phyloP scores from a whole-genome alignment of 1,139 yeast genomes.

The Cylindricascospora bacillispora region DNA sequence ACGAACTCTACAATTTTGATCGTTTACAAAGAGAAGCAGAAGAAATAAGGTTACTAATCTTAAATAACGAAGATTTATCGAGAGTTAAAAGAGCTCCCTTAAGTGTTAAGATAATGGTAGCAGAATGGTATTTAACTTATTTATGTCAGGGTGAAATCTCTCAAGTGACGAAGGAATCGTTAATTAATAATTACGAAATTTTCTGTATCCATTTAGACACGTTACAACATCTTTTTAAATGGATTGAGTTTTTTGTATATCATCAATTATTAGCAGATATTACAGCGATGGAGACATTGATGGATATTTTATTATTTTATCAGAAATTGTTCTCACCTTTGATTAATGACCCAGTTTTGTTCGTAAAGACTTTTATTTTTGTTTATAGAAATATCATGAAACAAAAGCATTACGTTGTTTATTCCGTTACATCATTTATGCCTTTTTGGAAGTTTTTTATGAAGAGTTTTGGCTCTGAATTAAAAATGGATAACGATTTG shows the following conservation, averaged over 20 bases:
- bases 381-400: conserved; percentile 17
- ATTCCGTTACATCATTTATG: conserved; percentile 17
- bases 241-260: conserved; percentile 25
- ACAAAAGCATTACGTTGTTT: conserved; percentile 14
- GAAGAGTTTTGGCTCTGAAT: conserved; percentile 18
- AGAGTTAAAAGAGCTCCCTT: conserved; percentile 7
- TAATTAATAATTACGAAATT: conserved; percentile 15
- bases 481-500: conserved; percentile 20
- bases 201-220: conserved; percentile 18
- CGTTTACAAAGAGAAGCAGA: conserved; percentile 13
- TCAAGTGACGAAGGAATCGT: conserved; percentile 10
- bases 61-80: conserved; percentile 4
- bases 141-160: conserved; percentile 15
- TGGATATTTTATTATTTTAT: conserved; percentile 20
- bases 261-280: conserved; percentile 22
- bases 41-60: conserved; percentile 11
- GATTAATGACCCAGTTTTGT: conserved; percentile 23
- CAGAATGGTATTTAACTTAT: conserved; percentile 23
- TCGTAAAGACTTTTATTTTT: conserved; percentile 23
- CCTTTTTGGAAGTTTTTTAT: conserved; percentile 25
- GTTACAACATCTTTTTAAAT: conserved; percentile 22
- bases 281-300: conserved; percentile 18
- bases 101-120: conserved; percentile 20
- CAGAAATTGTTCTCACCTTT: conserved; percentile 21
- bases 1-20: conserved; percentile 19